Percentiles rank a stretch among this genome's conserved stretches.
Evolutionary conservation across 176 grass and related monocot genomes (phyloP).

Genomic region (Alloteropsis semialata): DNA sequence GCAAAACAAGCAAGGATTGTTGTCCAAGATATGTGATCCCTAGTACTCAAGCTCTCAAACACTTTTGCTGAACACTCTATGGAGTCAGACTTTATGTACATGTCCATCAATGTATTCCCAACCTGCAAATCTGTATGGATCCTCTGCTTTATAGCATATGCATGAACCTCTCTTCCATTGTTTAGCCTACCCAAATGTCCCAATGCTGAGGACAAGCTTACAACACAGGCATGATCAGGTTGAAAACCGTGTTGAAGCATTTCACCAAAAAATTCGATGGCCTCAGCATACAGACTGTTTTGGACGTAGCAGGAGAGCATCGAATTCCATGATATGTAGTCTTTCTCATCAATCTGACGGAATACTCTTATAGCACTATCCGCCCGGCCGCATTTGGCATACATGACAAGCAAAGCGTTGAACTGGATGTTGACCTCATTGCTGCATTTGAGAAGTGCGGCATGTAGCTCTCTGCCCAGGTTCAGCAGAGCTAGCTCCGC

Average conservation of each 20-base stretch:
- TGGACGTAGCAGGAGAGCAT: constrained; percentile 83
- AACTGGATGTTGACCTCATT: constrained; percentile 44
- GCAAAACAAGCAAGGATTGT: constrained; percentile 60
- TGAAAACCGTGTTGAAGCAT: constrained; percentile 53
- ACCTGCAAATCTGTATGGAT: constrained; percentile 69
- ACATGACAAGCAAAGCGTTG: constrained; percentile 80
- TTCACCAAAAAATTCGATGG: constrained; percentile 47
- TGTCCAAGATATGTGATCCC: constrained; percentile 86
- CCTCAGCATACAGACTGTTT: constrained; percentile 57
- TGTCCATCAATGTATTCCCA: constrained; percentile 84
- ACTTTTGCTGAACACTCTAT: constrained; percentile 38
- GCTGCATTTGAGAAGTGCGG: constrained; percentile 48
- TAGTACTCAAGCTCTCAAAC: constrained; percentile 56
- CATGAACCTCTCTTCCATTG: constrained; percentile 70
- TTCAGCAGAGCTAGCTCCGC: constrained; percentile 57
- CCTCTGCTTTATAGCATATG: constrained; percentile 67
- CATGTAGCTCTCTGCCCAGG: constrained; percentile 79
- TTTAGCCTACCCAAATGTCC: constrained; percentile 54
- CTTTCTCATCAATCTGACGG: constrained; percentile 52
- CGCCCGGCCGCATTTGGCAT: constrained; percentile 56
- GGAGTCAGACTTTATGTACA: constrained; percentile 68
- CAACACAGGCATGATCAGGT: constrained; percentile 65
- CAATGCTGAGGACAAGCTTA: constrained; percentile 68
- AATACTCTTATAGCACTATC: constrained; percentile 56
- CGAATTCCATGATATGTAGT: constrained; percentile 89